Evolutionary conservation across 805 yeast genomes (phyloP).

Genomic region (Monosporozyma yasuniensis): DNA sequence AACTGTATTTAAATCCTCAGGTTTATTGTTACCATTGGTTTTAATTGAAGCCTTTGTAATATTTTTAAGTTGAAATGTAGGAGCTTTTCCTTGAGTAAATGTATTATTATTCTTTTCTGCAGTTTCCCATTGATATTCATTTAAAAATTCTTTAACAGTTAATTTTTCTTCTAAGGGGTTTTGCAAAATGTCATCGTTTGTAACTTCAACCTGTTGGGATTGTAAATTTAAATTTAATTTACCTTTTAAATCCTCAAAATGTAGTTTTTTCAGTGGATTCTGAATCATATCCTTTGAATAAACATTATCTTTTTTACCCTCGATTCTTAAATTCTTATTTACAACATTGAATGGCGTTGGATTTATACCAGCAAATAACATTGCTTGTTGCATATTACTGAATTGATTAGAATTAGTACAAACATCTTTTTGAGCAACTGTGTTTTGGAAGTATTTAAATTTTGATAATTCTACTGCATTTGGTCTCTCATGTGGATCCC

Average conservation of each 20-base stretch:
- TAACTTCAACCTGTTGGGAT: background rate
- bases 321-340: background rate
- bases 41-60: background rate
- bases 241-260: no score
- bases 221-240: background rate
- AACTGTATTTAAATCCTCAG: background rate
- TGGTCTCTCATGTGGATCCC: conserved; percentile 71
- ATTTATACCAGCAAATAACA: conserved; percentile 19
- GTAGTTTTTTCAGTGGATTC: background rate
- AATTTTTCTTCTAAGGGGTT: background rate
- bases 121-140: background rate
- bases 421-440: conserved; percentile 21
- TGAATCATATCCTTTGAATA: background rate
- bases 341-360: background rate
- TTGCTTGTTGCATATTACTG: conserved; percentile 20
- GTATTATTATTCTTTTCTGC: background rate
- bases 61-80: background rate
- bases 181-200: background rate
- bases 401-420: conserved; percentile 2
- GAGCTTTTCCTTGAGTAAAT: background rate
- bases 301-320: background rate
- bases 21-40: background rate
- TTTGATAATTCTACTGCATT: conserved; percentile 40
- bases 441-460: conserved; percentile 47
- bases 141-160: conserved; percentile 6